Conservation (phyloP, 345 rosid genomes). For the Cardamine chenopodiifolia region DNA sequence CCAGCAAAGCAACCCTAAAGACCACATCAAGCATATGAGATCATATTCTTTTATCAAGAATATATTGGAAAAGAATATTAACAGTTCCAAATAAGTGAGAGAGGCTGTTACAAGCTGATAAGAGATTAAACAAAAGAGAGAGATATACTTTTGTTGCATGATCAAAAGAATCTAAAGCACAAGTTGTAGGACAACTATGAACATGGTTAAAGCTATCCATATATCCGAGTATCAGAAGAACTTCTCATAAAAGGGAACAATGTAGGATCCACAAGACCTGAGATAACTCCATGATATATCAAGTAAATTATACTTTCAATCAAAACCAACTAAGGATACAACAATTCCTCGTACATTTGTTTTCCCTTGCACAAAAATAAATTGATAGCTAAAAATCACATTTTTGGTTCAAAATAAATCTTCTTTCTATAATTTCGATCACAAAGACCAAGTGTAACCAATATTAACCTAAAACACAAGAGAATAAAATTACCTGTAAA, state of each 20-base stretch:
- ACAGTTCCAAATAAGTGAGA: not conserved
- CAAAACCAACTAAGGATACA: not conserved
- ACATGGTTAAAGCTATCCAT: conserved; percentile 1
- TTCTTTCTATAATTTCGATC: too few relatives aligned
- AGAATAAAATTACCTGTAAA: conserved; percentile 59
- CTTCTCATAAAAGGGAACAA: not conserved
- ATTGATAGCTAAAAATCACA: not conserved
- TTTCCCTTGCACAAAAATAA: too few relatives aligned
- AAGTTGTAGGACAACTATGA: not conserved
- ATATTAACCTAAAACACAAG: not conserved
- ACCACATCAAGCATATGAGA: conserved; percentile 34
- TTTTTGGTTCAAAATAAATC: not conserved
- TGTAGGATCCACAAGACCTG: not conserved
- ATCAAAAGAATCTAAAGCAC: not conserved
- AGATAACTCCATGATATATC: not conserved
- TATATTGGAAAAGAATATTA: not conserved
- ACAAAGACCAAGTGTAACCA: too few relatives aligned
- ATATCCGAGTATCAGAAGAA: not conserved
- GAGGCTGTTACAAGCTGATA: not conserved
- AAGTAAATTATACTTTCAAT: not conserved
- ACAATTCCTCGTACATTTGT: not conserved
- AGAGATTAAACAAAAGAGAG: conserved; percentile 5
- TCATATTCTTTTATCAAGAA: not conserved
- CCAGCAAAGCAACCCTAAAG: conserved; percentile 87
- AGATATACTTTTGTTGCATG: not conserved